Base-by-base conservation (phyloP, 495 filamentous ascomycete species). In the Aspergillus avenaceus region DNA sequence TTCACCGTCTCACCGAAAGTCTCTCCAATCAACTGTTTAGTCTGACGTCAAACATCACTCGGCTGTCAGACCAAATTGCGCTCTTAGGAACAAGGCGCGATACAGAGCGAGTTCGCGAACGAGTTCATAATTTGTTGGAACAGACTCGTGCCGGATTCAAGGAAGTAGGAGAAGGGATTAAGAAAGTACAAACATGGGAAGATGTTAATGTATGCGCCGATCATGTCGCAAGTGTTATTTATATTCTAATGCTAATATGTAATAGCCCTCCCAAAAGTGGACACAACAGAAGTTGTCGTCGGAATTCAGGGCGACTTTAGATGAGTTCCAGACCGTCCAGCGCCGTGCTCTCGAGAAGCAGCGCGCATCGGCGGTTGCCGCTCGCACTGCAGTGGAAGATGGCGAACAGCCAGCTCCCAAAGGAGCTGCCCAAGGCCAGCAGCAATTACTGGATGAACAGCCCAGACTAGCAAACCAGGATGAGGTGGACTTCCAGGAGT, bases 401-500 rank as follows among this genome's bases (percentile, higher is more conserved):
- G 74, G 55, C 6, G 73, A 53, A 12, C 55, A 69, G 4, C 34
- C 14, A 16, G 43, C 59, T 18, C 40, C 73, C 3, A 69, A 63
- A 28, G 68, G 62, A 27, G 55, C 55, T 25, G 55, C 69, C 50
- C 70, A 75, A 23, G 66, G 80, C 43, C 77, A 80, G 46, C 80
- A 86, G 54, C 75, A 81, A 45, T 87, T 91, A 60, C 78, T 92
- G 47, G 82, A 92, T 61, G 83, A 93, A 55, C 81, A 88, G 58
- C 74, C 85, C 22, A 87, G 85, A 13, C 79, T 97, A 1, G 93
- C 93, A 1, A 81, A 90, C 28, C 93, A 99, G 64, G 85, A 88
- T 61, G 93, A 99, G 59, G 93, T 99, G 43, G 91, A 97, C 60
- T 99, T 97, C 74, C 95, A 99, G 61, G 95, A 97, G 53, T 83